Conservation (phyloP, 805 yeast genomes). For the Candida khao-thaluensis region DNA sequence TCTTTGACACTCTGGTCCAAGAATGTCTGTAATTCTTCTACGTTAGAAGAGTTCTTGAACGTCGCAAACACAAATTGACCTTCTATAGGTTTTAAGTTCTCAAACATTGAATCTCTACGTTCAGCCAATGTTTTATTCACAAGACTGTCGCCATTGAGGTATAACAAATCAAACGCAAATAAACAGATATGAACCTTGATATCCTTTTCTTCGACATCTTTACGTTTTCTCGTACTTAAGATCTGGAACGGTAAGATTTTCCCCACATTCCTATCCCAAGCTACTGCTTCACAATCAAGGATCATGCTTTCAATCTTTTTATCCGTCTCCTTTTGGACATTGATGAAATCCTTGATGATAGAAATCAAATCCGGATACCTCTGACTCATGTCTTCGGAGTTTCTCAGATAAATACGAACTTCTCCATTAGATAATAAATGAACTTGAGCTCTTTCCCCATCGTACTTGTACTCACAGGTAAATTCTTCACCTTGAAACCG, state of each 20-base stretch:
- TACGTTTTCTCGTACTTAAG: slow-evolving; percentile 88
- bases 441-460: slow-evolving; percentile 96
- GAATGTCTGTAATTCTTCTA: slow-evolving; percentile 75
- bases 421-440: slow-evolving; percentile 67
- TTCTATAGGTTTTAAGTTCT: slow-evolving; percentile 56
- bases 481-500: slow-evolving; percentile 81
- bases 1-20: slow-evolving; percentile 87
- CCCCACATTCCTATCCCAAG: slow-evolving; percentile 80
- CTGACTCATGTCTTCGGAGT: slow-evolving; percentile 95
- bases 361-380: slow-evolving; percentile 87
- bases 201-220: slow-evolving; percentile 83
- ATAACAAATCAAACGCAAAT: slow-evolving; percentile 86
- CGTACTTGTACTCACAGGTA: slow-evolving; percentile 96
- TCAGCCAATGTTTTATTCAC: slow-evolving; percentile 66
- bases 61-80: slow-evolving; percentile 87
- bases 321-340: slow-evolving; percentile 22
- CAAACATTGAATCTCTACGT: slow-evolving; percentile 61
- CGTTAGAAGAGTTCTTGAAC: slow-evolving; percentile 62
- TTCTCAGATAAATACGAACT: slow-evolving; percentile 82
- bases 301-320: slow-evolving; percentile 50
- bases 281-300: slow-evolving; percentile 95
- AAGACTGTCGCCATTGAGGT: slow-evolving; percentile 68
- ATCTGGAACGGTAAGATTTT: slow-evolving; percentile 93
- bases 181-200: slow-evolving; percentile 89
- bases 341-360: slow-evolving; percentile 60